Percentiles rank a stretch among this genome's conserved stretches.
phyloP scores from a whole-genome alignment of 2,329 filamentous ascomycete species.

The Claviceps maximensis region DNA sequence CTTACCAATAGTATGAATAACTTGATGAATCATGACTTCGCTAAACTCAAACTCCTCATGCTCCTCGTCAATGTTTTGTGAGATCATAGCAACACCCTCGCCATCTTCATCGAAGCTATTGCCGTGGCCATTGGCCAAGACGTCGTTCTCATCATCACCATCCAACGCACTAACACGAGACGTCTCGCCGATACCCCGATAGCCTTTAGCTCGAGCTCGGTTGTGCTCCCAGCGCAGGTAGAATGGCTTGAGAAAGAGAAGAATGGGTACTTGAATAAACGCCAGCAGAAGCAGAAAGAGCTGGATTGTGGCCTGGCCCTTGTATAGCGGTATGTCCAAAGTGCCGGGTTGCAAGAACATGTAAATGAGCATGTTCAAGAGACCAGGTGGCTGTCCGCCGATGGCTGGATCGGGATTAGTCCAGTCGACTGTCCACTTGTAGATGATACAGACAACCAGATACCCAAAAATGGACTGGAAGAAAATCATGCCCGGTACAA shows the following conservation, averaged over 20 bases:
- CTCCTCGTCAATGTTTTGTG: conserved; percentile 70
- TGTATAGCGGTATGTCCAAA: conserved; percentile 60
- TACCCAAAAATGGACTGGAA: conserved; percentile 99
- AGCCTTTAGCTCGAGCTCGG: conserved; percentile 72
- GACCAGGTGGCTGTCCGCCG: conserved; percentile 58
- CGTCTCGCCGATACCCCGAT: conserved; percentile 83
- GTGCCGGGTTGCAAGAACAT: conserved; percentile 90
- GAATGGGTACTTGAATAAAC: conserved; percentile 71
- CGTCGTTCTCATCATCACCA: conserved; percentile 63
- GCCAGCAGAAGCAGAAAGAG: conserved; percentile 68
- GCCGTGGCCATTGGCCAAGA: conserved; percentile 42
- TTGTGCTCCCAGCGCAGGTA: conserved; percentile 94
- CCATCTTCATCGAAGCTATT: conserved; percentile 50
- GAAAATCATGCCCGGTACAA: conserved; percentile 96
- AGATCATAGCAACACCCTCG: conserved; percentile 78
- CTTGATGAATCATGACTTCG: conserved; percentile 96
- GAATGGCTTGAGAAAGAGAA: conserved; percentile 90
- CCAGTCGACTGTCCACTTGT: conserved; percentile 97
- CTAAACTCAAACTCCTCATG: conserved; percentile 96
- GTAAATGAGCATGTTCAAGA: conserved; percentile 98
- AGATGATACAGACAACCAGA: conserved; percentile 82
- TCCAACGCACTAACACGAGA: conserved; percentile 82
- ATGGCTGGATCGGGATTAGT: conserved; percentile 24
- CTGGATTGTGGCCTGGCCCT: conserved; percentile 65
- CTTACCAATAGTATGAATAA: conserved; percentile 93